Conservation (phyloP, 1,284 basidiomycete species). For the Heterobasidion occidentale region DNA sequence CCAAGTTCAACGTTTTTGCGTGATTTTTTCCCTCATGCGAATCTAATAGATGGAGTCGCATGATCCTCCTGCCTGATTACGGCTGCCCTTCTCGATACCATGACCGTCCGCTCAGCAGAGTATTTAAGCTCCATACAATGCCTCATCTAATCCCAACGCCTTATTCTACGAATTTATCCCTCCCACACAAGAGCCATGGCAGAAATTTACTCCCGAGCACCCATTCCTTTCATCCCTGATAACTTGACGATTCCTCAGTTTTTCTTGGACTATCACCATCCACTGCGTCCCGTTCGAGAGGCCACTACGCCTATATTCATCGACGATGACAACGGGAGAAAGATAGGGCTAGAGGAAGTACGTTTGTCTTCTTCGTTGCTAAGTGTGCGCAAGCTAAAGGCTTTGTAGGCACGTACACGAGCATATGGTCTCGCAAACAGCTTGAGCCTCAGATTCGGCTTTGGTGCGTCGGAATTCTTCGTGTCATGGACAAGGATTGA, state of each 20-base stretch:
- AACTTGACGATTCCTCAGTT: slow-evolving; percentile 71
- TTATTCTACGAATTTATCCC: background rate
- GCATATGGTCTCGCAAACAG: slow-evolving; percentile 57
- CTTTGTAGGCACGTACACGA: slow-evolving; percentile 36
- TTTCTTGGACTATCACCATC: slow-evolving; percentile 49
- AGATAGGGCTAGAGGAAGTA: slow-evolving; percentile 43
- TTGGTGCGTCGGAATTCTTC: slow-evolving; percentile 18
- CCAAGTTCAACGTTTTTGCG: no score
- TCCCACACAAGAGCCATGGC: background rate
- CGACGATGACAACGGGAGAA: slow-evolving; percentile 50
- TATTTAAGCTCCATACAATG: no score
- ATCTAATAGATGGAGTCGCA: no score
- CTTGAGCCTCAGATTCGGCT: slow-evolving; percentile 41
- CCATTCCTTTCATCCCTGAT: slow-evolving; percentile 53
- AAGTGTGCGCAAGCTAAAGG: background rate
- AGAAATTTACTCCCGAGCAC: slow-evolving; percentile 1
- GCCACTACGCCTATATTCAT: slow-evolving; percentile 50
- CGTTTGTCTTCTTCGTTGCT: slow-evolving; percentile 5
- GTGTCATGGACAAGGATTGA: background rate
- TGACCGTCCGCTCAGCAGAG: no score
- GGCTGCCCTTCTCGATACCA: no score
- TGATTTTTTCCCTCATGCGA: no score
- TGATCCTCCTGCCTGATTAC: no score
- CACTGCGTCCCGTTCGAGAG: slow-evolving; percentile 37
- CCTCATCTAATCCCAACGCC: no score